Conservation (phyloP, 371 early-diverging fungal species). For the Circinella minor region DNA sequence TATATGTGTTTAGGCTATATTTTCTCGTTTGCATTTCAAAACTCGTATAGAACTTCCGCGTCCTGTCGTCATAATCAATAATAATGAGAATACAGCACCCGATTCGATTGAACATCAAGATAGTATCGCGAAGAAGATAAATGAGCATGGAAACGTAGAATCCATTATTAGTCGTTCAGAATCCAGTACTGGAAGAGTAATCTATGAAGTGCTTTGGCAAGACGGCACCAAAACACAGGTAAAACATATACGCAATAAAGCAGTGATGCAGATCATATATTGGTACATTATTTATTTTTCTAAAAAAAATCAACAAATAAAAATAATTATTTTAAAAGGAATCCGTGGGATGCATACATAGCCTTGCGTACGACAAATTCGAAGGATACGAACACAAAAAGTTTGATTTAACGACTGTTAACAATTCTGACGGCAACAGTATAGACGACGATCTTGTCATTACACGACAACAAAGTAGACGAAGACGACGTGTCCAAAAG, state of each 20-base stretch:
- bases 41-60: no score
- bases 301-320: no score
- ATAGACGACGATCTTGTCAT: not conserved
- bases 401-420: not conserved
- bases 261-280: not conserved
- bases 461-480: no score
- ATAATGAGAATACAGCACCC: not conserved
- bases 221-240: constrained; percentile 14
- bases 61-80: no score
- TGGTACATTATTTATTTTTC: not conserved
- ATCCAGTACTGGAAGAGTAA: constrained; percentile 5
- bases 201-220: constrained; percentile 14
- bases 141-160: not conserved
- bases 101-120: not conserved
- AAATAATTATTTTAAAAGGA: not conserved
- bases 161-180: not conserved
- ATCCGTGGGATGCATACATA: not conserved
- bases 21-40: no score
- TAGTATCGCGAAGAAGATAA: not conserved
- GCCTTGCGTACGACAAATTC: not conserved
- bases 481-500: no score
- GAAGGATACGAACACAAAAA: constrained; percentile 1
- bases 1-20: no score
- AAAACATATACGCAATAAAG: not conserved
- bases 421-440: not conserved